phyloP scores from a whole-genome alignment of 768 basidiomycete species.

The Pleurotus giganteus region DNA sequence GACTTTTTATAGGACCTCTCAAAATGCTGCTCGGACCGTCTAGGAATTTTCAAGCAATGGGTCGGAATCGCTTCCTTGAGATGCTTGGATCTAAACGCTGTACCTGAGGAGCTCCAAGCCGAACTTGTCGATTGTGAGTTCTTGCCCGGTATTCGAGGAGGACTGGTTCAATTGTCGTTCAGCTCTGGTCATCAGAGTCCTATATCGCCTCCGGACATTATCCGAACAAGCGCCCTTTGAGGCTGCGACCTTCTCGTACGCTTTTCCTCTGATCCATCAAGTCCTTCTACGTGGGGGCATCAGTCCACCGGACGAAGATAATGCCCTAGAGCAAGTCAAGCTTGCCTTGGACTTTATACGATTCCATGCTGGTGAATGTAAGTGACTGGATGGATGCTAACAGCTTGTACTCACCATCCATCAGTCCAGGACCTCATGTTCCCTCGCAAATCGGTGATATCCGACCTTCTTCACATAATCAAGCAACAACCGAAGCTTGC shows the following conservation, averaged over 20 bases:
- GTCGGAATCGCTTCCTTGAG: constrained; percentile 84
- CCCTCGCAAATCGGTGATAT: constrained; percentile 70
- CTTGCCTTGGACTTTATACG: constrained; percentile 69
- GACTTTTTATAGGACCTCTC: constrained; percentile 54
- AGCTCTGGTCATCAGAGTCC: constrained; percentile 81
- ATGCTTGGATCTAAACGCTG: constrained; percentile 56
- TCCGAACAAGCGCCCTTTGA: constrained; percentile 84
- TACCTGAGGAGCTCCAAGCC: constrained; percentile 70
- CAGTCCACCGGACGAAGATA: constrained; percentile 62
- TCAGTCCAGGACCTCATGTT: constrained; percentile 48
- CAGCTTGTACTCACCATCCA: neutral
- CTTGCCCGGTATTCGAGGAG: neutral
- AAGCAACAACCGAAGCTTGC: constrained; percentile 74
- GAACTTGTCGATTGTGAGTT: constrained; percentile 67
- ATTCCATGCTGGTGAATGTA: constrained; percentile 74
- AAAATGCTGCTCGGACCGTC: constrained; percentile 67
- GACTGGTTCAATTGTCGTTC: constrained; percentile 5
- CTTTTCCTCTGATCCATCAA: constrained; percentile 69
- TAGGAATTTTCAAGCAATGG: constrained; percentile 68
- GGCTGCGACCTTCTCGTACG: constrained; percentile 80
- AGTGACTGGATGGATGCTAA: constrained; percentile 26
- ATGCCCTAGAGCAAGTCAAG: constrained; percentile 74
- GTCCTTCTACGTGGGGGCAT: constrained; percentile 73
- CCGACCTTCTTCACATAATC: constrained; percentile 70
- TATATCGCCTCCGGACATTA: constrained; percentile 79